These are phyloP conservation scores for Lasiosphaeria ovina DNA, from an alignment of 495 filamentous ascomycete species.

Conservation along the genomic window DNA sequence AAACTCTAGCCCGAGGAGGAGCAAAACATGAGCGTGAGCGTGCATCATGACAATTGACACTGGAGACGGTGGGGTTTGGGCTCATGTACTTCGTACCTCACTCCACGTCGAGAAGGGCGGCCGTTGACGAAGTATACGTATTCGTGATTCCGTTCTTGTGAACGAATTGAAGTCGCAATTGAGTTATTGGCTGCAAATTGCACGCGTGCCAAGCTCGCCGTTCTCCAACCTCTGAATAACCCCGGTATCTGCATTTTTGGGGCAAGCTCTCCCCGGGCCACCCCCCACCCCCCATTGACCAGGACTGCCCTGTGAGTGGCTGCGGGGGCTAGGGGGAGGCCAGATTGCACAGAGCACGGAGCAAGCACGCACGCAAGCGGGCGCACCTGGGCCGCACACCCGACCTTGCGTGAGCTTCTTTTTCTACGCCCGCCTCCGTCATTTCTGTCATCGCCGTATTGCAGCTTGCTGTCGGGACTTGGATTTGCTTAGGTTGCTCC, in stretches of 20 bases:
- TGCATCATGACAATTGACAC: too few relatives aligned
- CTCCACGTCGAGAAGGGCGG: too few relatives aligned
- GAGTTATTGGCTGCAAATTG: background rate
- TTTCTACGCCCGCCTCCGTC: slow-evolving; percentile 6
- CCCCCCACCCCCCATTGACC: background rate
- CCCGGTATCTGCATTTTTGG: slow-evolving; percentile 24
- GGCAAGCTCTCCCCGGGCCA: slow-evolving; percentile 1
- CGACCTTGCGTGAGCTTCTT: slow-evolving; percentile 14
- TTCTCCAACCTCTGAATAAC: background rate
- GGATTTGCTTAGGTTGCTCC: slow-evolving; percentile 13
- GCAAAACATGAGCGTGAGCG: too few relatives aligned
- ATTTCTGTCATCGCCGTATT: background rate
- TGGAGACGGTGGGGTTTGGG: too few relatives aligned
- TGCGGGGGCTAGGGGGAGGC: slow-evolving; percentile 7
- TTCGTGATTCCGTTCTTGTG: slow-evolving; percentile 26
- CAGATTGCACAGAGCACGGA: slow-evolving; percentile 24
- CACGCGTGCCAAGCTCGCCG: background rate
- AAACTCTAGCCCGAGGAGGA: too few relatives aligned
- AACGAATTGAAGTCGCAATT: background rate
- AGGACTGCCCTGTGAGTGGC: background rate
- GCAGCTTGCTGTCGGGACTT: background rate
- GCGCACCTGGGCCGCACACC: slow-evolving; percentile 8
- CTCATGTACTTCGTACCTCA: too few relatives aligned
- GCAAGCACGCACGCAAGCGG: too few relatives aligned
- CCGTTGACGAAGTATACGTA: background rate